phyloP scores from a whole-genome alignment of 768 basidiomycete genomes.

The Mycena chlorophos region DNA sequence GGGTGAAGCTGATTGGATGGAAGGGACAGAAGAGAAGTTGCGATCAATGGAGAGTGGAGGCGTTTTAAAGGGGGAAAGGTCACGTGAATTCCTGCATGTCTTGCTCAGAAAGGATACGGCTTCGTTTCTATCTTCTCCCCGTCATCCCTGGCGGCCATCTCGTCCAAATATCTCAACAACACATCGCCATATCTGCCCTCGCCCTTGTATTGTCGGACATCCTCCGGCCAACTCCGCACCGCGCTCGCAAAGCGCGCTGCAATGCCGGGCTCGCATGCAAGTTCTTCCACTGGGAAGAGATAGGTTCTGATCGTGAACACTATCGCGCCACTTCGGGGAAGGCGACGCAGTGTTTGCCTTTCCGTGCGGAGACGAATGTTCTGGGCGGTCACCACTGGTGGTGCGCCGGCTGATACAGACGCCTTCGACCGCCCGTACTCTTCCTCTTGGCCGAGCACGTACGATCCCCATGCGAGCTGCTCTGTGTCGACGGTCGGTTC shows the following conservation, averaged over 20 bases:
- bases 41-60: too few relatives aligned
- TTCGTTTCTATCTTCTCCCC: not conserved
- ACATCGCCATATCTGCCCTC: slow-evolving; percentile 33
- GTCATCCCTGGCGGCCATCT: slow-evolving; percentile 12
- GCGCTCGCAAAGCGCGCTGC: slow-evolving; percentile 64
- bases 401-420: slow-evolving; percentile 24
- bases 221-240: slow-evolving; percentile 63
- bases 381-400: slow-evolving; percentile 34
- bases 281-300: slow-evolving; percentile 51
- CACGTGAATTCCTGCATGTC: too few relatives aligned
- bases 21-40: too few relatives aligned
- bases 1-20: too few relatives aligned
- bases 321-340: slow-evolving; percentile 63
- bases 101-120: slow-evolving; percentile 18
- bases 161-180: slow-evolving; percentile 40
- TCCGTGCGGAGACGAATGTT: slow-evolving; percentile 60
- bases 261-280: slow-evolving; percentile 56
- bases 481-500: slow-evolving; percentile 50
- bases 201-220: slow-evolving; percentile 54
- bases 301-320: slow-evolving; percentile 73
- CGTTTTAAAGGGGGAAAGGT: too few relatives aligned
- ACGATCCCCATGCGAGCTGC: slow-evolving; percentile 62
- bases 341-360: slow-evolving; percentile 64
- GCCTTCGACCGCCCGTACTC: slow-evolving; percentile 27
- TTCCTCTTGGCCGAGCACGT: slow-evolving; percentile 60